A percentile compares a stretch with the other conserved stretches of the same genome.
phyloP scores from a whole-genome alignment of 805 yeast species.

The Blastobotrys chiropterorum region DNA sequence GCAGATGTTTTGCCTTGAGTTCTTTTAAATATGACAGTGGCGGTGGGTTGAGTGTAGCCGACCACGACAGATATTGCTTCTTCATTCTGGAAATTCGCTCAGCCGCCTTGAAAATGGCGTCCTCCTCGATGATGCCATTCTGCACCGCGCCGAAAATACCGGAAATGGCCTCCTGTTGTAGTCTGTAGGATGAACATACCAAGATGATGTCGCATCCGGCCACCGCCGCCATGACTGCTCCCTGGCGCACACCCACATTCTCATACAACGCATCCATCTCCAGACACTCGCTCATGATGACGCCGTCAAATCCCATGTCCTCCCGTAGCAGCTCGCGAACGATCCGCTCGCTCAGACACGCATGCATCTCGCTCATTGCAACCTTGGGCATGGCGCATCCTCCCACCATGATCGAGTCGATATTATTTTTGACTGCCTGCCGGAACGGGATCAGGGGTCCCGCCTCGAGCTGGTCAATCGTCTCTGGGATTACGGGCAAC shows the following conservation, averaged over 20 bases:
- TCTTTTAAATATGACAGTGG: slow-evolving; percentile 23
- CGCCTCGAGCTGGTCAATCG: slow-evolving; percentile 45
- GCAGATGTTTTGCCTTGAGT: slow-evolving; percentile 39
- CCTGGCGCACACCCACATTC: slow-evolving; percentile 62
- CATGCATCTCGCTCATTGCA: slow-evolving; percentile 55
- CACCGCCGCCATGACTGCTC: slow-evolving; percentile 52
- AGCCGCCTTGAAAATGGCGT: slow-evolving; percentile 36
- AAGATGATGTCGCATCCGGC: slow-evolving; percentile 62
- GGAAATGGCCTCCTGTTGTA: slow-evolving; percentile 52
- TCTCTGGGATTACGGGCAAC: slow-evolving; percentile 52
- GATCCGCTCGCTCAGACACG: slow-evolving; percentile 51
- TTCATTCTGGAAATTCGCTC: slow-evolving; percentile 41
- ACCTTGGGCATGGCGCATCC: slow-evolving; percentile 61
- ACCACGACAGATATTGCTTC: slow-evolving; percentile 40
- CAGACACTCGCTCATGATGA: slow-evolving; percentile 53
- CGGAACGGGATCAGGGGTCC: slow-evolving; percentile 48
- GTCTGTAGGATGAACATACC: slow-evolving; percentile 50
- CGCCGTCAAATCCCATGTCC: slow-evolving; percentile 49
- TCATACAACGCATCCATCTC: slow-evolving; percentile 59
- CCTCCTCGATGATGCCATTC: slow-evolving; percentile 33
- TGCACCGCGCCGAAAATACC: slow-evolving; percentile 33
- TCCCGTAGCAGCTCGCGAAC: slow-evolving; percentile 45
- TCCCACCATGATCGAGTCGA: slow-evolving; percentile 55
- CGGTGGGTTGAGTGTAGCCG: slow-evolving; percentile 35
- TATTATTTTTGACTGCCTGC: slow-evolving; percentile 37